Evolutionary conservation across 1,284 basidiomycete species (phyloP).

Genomic region (Cerioporus squamosus): DNA sequence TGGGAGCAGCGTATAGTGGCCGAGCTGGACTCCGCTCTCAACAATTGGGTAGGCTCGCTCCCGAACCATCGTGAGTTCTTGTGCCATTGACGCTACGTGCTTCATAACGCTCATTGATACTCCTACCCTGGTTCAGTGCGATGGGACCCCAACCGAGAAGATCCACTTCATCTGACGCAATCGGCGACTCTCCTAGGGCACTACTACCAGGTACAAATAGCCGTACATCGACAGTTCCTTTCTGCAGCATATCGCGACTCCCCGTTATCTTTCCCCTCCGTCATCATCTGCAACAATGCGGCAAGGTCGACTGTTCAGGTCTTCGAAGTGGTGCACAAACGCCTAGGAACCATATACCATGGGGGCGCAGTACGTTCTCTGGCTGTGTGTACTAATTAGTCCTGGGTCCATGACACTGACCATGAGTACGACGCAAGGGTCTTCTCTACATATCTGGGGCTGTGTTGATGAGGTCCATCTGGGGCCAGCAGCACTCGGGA

Average conservation of each 20-base stretch:
- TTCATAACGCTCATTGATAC: too few relatives aligned
- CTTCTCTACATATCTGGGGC: too few relatives aligned
- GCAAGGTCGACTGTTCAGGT: conserved; percentile 4
- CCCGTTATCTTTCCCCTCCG: conserved; percentile 1
- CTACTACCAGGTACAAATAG: conserved; percentile 59
- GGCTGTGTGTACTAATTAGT: too few relatives aligned
- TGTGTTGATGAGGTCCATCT: too few relatives aligned
- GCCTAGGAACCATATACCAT: not conserved
- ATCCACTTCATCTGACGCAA: conserved; percentile 52
- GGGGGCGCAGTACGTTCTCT: too few relatives aligned
- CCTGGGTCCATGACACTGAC: too few relatives aligned
- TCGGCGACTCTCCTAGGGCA: conserved; percentile 54
- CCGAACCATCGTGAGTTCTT: conserved; percentile 26
- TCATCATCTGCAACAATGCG: conserved; percentile 7
- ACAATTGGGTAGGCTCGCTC: conserved; percentile 27
- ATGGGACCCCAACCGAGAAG: conserved; percentile 58
- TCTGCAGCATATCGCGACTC: conserved; percentile 38
- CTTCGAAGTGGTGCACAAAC: not conserved
- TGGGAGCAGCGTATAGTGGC: conserved; percentile 30
- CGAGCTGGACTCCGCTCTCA: conserved; percentile 29
- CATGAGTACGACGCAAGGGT: too few relatives aligned
- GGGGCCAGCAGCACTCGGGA: too few relatives aligned
- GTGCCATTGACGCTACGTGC: not conserved
- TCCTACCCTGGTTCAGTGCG: not conserved
- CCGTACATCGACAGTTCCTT: conserved; percentile 67